Evolutionary conservation across 495 filamentous ascomycete genomes (phyloP).

Genomic region (Tuber melanosporum): DNA sequence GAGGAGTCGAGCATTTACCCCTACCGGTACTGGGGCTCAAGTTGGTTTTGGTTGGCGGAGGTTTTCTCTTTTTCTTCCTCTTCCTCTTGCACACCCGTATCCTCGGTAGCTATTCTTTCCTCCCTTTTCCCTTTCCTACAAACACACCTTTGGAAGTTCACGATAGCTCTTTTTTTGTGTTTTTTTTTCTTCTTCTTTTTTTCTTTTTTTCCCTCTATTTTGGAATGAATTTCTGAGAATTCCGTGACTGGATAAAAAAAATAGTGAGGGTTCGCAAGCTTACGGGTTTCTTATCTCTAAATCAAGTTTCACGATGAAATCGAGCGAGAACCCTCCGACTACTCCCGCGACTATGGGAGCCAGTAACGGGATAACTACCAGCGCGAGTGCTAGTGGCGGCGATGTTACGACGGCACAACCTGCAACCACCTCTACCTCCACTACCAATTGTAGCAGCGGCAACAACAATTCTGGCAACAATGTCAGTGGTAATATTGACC

Average conservation of each 20-base stretch:
- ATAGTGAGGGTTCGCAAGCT: constrained; percentile 16
- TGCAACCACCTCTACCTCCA: constrained; percentile 12
- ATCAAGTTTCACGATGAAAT: constrained; percentile 22
- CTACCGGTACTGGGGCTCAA: constrained; percentile 2
- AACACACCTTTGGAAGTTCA: neutral
- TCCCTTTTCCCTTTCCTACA: neutral
- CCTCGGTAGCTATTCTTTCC: neutral
- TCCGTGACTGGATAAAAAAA: neutral
- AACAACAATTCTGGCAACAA: constrained; percentile 18
- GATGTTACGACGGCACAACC: constrained; percentile 19
- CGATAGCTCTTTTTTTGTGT: neutral
- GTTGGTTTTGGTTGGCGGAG: constrained; percentile 2
- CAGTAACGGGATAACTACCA: neutral
- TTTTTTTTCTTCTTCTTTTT: neutral
- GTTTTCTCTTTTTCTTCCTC: neutral
- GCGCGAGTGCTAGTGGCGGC: neutral
- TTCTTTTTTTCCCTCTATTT: neutral
- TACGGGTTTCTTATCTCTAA: neutral
- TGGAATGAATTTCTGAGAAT: neutral
- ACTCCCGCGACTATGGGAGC: neutral
- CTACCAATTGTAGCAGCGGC: constrained; percentile 1
- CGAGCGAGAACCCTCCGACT: constrained; percentile 22
- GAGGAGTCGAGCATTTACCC: neutral
- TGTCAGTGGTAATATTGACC: constrained; percentile 19
- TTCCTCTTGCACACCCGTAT: neutral